phyloP scores from a whole-genome alignment of 2,329 filamentous ascomycete genomes.

The Aaosphaeria arxii region DNA sequence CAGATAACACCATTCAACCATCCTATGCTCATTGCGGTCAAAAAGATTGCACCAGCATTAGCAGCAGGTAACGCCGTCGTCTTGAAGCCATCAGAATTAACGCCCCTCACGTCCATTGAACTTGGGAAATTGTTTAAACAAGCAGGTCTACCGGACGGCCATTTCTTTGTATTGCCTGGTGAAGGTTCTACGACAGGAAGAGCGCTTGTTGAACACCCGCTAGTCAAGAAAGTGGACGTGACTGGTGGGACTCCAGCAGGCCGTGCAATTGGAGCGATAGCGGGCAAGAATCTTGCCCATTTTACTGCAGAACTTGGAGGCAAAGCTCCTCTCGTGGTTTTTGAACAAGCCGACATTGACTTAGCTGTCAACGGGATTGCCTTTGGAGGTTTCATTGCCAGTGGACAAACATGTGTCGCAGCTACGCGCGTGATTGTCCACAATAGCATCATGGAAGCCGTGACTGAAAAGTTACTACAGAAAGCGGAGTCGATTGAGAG shows the following conservation, averaged over 20 bases:
- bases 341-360: slow-evolving; percentile 35
- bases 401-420: slow-evolving; percentile 56
- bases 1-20: slow-evolving; percentile 41
- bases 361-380: slow-evolving; percentile 37
- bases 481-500: slow-evolving; percentile 51
- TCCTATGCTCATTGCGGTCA: slow-evolving; percentile 39
- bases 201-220: slow-evolving; percentile 31
- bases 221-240: slow-evolving; percentile 38
- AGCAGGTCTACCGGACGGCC: slow-evolving; percentile 36
- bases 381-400: slow-evolving; percentile 49
- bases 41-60: slow-evolving; percentile 38
- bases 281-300: slow-evolving; percentile 31
- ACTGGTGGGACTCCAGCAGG: slow-evolving; percentile 38
- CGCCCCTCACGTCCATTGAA: slow-evolving; percentile 35
- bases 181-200: slow-evolving; percentile 33
- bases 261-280: slow-evolving; percentile 35
- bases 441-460: slow-evolving; percentile 38
- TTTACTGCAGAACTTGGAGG: slow-evolving; percentile 38
- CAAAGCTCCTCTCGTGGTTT: slow-evolving; percentile 37
- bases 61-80: slow-evolving; percentile 36
- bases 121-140: slow-evolving; percentile 36
- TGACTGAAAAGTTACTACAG: slow-evolving; percentile 38
- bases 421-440: slow-evolving; percentile 55
- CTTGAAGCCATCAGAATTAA: slow-evolving; percentile 38
- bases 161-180: slow-evolving; percentile 33